Base-by-base conservation (phyloP, 805 yeast species). In the Suhomyces sp. region DNA sequence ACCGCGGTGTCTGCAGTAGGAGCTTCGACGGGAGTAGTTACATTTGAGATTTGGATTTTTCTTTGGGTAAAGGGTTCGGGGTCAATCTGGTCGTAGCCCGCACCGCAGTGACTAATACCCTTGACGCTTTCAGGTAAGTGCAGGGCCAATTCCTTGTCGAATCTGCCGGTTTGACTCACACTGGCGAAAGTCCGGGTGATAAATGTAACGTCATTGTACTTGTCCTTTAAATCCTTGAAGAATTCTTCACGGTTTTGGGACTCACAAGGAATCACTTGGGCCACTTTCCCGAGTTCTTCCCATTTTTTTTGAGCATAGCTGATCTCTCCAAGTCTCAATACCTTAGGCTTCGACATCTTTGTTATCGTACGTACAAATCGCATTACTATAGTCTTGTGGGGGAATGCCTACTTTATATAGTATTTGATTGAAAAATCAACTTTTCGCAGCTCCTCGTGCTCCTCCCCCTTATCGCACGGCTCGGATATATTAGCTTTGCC, bases 11-110 rank as follows among this genome's bases (percentile, higher is more conserved):
- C 86, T 4, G 92, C 91, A 2, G 92, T 87, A 10, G 91, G 83
- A 19, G 77, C 78, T 60, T 84, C 86, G 12, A 86, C 92, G 7
- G 86, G 76, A 4, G 71, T 73, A 7, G 92, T 89, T 20, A 83
- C 81, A 65, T 86, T 83, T 46, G 88, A 77, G n/a, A 86, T 76
- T 65, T 84, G 89, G 55, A 86, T 81, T 24, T 77, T 75, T 39
- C 76, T 71, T 20, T 71, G 73, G 3, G 77, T 71, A 54, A 84
- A 78, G 17, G 82, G 79, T 21, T 70, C 72, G 3, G 81, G 77
- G 56, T 85, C 88, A 43, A 86, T 73, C 66, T 86, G 90, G 63
- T 86, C 93, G 66, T 86, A 86, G 4, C 88, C 92, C 0, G 93
- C 93, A 52, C 92, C 92, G 53, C 77, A 71, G 64, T 85, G 89